Evolutionary conservation across 1,284 basidiomycete genomes (phyloP), one percentile per base, ranked within the genome.

Genomic region (Ustanciosporium gigantosporum): DNA sequence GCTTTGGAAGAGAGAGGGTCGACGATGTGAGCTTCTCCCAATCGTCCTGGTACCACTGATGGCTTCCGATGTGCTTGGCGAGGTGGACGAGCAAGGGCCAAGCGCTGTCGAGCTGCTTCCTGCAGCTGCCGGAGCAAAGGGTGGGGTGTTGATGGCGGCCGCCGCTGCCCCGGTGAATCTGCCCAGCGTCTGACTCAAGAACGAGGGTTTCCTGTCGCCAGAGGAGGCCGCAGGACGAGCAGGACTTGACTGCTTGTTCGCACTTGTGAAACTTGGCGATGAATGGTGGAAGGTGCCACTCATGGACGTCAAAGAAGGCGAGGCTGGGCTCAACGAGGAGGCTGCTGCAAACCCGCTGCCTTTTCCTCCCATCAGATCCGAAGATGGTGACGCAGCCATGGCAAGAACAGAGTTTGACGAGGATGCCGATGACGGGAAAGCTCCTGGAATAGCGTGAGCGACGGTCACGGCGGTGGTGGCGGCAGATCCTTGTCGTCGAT

Each of bases 141-240:
- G n/a, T n/a, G n/a, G n/a, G n/a, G n/a, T n/a, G n/a, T n/a, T n/a
- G n/a, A n/a, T 37, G 17, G 45, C 36, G 11, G 46, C 39, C 20
- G 38, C 45, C 7, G 59, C 48, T 2, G 48, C 52, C 19, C 60
- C 55, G 6, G 55, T 50, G 31, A 64, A 50, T 16, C 60, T 34
- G n/a, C 60, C 60, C 19, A 64, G 24, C 15, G 60, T 64, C 60
- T 64, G 60, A 38, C 53, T 64, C n/a, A 64, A 41, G 39, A 64
- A 64, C 20, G 49, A 52, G 5, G 53, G 42, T 45, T 44, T 53
- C 31, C 41, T 42, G n/a, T 9, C n/a, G 27, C 27, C 27, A 29
- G 27, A n/a, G 11, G 27, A 11, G 27, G n/a, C n/a, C 9, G 27
- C 27, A 29, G 27, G 27, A 9, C 27, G 9, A n/a, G 11, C n/a